These are phyloP conservation scores for Petunia axillaris DNA, from an alignment of 257 asterid species.

Conservation along the genomic window DNA sequence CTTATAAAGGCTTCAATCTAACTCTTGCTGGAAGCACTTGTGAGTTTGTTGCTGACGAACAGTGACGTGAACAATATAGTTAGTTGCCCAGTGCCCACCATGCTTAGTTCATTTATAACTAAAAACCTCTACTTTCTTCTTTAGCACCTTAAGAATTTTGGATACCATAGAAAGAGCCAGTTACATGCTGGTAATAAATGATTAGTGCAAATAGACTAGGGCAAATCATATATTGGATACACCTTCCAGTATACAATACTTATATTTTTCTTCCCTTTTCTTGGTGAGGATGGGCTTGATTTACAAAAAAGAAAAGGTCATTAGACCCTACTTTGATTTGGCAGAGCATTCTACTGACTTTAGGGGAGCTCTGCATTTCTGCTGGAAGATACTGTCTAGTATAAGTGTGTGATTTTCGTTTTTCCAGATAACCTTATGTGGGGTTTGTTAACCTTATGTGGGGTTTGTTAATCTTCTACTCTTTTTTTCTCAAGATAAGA, in stretches of 20 bases:
- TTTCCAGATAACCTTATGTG: neutral
- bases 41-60: neutral
- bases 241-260: neutral
- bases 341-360: neutral
- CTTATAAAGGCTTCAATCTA: neutral
- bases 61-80: neutral
- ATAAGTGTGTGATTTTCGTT: neutral
- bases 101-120: slow-evolving; percentile 1
- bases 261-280: slow-evolving; percentile 1
- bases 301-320: neutral
- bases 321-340: neutral
- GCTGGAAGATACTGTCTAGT: neutral
- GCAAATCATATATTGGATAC: neutral
- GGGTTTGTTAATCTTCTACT: neutral
- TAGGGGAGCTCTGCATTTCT: neutral
- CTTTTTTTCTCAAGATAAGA: slow-evolving; percentile 8
- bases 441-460: neutral
- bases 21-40: slow-evolving; percentile 8
- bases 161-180: neutral
- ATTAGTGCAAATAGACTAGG: slow-evolving; percentile 5
- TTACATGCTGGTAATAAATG: slow-evolving; percentile 3
- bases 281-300: neutral
- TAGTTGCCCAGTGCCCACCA: neutral
- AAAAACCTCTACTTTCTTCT: neutral
- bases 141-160: neutral